Conservation (phyloP, 2,329 filamentous ascomycete species). For the Hypoxylon rubiginosum region DNA sequence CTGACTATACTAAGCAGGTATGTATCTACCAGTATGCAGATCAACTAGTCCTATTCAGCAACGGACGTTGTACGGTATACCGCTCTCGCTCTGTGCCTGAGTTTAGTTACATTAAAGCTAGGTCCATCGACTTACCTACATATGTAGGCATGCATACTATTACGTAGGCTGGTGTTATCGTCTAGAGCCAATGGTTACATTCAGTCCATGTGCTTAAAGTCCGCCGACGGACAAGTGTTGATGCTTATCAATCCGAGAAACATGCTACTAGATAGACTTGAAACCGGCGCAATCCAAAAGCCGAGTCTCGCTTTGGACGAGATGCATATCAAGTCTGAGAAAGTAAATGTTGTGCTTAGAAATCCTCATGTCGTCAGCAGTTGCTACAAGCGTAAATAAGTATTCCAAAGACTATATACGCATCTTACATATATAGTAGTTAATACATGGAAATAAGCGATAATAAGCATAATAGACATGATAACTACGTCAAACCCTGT, state of each 20-base stretch:
- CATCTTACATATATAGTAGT: background rate
- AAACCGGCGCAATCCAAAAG: conserved; percentile 20
- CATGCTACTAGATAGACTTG: background rate
- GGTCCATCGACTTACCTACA: too few relatives aligned
- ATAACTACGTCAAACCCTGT: background rate
- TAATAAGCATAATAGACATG: background rate
- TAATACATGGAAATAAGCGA: background rate
- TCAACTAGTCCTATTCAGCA: background rate
- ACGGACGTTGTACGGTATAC: background rate
- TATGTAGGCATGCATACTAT: background rate
- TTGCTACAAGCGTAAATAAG: background rate
- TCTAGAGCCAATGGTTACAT: background rate
- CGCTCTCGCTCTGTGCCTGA: background rate
- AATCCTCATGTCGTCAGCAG: conserved; percentile 22
- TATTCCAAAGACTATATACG: conserved; percentile 4
- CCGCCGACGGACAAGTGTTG: background rate
- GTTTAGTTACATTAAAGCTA: background rate
- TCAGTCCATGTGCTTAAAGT: background rate
- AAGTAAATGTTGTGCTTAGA: conserved; percentile 29
- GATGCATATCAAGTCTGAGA: background rate
- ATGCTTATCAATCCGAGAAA: conserved; percentile 13
- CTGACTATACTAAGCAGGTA: too few relatives aligned
- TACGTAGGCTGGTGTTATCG: background rate
- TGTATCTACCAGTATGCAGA: background rate
- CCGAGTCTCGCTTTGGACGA: background rate